phyloP scores from a whole-genome alignment of 2,329 filamentous ascomycete species.

The Ophiostoma sp. region DNA sequence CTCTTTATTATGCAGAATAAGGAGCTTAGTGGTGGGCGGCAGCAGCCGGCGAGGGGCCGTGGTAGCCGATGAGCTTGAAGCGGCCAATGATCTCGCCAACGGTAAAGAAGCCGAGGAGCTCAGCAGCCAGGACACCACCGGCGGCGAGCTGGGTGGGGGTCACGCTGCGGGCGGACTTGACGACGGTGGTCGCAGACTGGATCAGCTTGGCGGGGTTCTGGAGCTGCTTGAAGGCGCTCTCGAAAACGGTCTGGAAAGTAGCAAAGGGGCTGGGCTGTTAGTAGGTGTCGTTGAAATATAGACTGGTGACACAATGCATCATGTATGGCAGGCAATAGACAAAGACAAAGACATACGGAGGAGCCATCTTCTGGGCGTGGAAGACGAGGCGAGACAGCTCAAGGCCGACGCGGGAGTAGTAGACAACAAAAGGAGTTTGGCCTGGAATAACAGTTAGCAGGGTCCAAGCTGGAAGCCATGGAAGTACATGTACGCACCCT shows the following conservation, averaged over 20 bases:
- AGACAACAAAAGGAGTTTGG: constrained; percentile 77
- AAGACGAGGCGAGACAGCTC: constrained; percentile 87
- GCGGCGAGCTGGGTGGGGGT: constrained; percentile 64
- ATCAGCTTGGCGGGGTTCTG: constrained; percentile 62
- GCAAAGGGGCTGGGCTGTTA: constrained; percentile 56
- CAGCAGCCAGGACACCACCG: constrained; percentile 73
- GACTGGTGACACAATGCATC: neutral
- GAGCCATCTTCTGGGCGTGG: constrained; percentile 82
- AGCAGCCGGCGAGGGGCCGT: constrained; percentile 54
- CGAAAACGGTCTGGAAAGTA: constrained; percentile 83
- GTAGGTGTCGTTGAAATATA: neutral
- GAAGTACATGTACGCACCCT: constrained; percentile 60
- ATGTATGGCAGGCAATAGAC: neutral
- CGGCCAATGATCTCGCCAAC: constrained; percentile 95
- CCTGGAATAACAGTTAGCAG: constrained; percentile 45
- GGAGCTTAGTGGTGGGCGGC: constrained; percentile 53
- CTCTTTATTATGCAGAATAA: neutral
- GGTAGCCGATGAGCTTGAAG: constrained; percentile 92
- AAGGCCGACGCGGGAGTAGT: constrained; percentile 84
- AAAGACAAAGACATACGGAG: constrained; percentile 69
- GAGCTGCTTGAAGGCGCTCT: constrained; percentile 64
- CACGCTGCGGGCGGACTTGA: constrained; percentile 58
- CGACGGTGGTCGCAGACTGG: constrained; percentile 39
- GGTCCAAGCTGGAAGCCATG: neutral
- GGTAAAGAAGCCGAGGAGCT: constrained; percentile 94